These are phyloP conservation scores for Chlorella sorokiniana DNA, from an alignment of 139 green algal species.

Conservation along the genomic window DNA sequence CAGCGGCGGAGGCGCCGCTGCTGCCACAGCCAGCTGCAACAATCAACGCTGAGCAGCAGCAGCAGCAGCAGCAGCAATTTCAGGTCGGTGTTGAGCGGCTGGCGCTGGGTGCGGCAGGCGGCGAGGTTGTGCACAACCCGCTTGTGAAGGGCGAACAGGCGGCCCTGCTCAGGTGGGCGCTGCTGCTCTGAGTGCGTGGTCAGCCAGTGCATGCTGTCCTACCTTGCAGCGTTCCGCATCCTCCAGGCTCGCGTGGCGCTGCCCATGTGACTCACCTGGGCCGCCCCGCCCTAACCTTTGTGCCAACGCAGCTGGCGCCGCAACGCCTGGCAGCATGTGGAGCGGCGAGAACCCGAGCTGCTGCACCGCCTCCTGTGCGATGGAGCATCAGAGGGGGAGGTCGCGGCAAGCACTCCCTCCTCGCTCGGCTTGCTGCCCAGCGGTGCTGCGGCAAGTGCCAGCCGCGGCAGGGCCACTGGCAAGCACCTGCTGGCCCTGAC, in stretches of 20 bases:
- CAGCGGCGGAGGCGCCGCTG: neutral
- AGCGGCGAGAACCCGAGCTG: conserved; percentile 4
- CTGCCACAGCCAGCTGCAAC: neutral
- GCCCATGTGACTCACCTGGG: too few relatives aligned
- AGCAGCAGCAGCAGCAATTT: neutral
- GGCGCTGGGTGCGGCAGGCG: neutral
- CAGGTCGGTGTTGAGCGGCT: neutral
- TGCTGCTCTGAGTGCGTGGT: too few relatives aligned
- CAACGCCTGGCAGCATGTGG: neutral
- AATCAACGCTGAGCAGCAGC: neutral
- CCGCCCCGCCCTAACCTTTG: neutral
- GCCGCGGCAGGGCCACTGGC: neutral
- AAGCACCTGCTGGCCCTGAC: conserved; percentile 3
- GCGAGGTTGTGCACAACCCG: neutral
- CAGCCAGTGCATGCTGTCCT: too few relatives aligned
- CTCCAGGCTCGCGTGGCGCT: too few relatives aligned
- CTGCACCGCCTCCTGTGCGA: conserved; percentile 22
- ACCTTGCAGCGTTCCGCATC: too few relatives aligned
- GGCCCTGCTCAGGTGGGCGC: conserved; percentile 2
- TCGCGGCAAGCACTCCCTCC: neutral
- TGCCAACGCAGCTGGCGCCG: neutral
- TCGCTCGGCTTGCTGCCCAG: neutral
- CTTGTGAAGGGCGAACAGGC: neutral
- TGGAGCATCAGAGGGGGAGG: neutral
- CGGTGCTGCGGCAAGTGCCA: neutral